Base-by-base conservation (phyloP, 805 yeast species). In the Monosporozyma solicola region DNA sequence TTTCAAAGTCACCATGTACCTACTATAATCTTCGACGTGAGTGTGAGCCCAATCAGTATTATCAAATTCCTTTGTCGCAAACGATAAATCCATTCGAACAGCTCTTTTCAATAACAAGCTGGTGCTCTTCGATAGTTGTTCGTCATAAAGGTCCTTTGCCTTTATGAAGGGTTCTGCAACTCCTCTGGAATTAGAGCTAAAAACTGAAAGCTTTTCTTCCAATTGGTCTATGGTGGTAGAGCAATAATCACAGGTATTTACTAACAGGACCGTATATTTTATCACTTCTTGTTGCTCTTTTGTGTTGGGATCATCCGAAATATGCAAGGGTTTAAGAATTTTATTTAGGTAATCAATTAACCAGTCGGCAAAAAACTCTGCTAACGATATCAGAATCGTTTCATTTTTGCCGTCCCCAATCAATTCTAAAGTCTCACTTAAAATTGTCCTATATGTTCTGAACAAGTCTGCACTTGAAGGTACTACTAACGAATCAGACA, bases 231-330 rank as follows among this genome's bases (percentile, higher is more conserved):
- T 80, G 2, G 96, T 94, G 10, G 80, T 74, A 16, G 87, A 79
- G 54, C 96, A 84, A 66, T 91, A 94, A 64, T 92, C 96, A 0
- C 96, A 89, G 0, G 99, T 92, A 59, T 89, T 88, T 37, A 92
- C 70, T 9, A 90, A 78, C 63, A 88, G 72, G 31, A 94, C 83
- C 1, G 87, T 74, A 54, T 85, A 80, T 46, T 76, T 77, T 20
- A 87, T 71, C 0, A 87, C 83, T 29, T 80, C 77, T 1, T 67
- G 66, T 24, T 73, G 70, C 2, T 72, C 68, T 1, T 64, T 57
- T 51, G 66, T 71, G 9, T 64, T 64, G 3, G 66, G 62, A 35
- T 35, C 33, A 5, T 47, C 49, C 3, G 9, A 22, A 1, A 87
- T 81, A 32, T 83, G 55, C 49, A 79, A 65, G 16, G 78, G 77